Evolutionary conservation across 805 yeast genomes (phyloP), one percentile per base, ranked within the genome.

Genomic region (Lipomyces mesembrius): DNA sequence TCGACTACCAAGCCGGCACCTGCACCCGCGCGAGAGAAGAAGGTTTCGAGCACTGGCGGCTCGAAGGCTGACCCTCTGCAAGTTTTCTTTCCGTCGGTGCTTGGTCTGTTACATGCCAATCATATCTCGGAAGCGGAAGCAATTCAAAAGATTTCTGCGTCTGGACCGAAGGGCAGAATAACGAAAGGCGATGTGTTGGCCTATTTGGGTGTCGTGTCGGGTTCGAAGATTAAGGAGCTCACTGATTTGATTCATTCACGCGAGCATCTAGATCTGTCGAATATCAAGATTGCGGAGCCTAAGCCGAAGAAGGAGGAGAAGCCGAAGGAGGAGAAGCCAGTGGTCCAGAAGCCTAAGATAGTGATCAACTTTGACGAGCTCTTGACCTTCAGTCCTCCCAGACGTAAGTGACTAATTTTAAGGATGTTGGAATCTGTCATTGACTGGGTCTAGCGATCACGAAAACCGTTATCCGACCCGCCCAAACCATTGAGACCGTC

Each of bases 121-220:
- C 77, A 83, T 62, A 87, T 94, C 65, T 84, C 94, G 1, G 79
- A 77, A 64, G 88, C 84, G 54, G 94, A 89, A 32, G 97, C 97
- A 1, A 68, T 90, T 25, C 74, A 80, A 8, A 86, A 88, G 70
- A 91, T 94, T 73, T 81, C 85, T 53, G 96, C 97, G 7, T 83
- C 96, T 0, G 99, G 98, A 25, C 96, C 96, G 35, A 84, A 87
- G 64, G 98, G 98, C 9, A 84, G 97, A 74, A 77, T 94, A 53
- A 82, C 94, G 70, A 91, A 90, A 79, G 98, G 98, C 70, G 99
- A 94, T 77, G 94, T 93, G 0, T 82, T 93, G 71, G 95, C 96
- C 0, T 87, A 85, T 75, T 75, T 93, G 61, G 98, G 98, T 35
- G 78, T 84, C 68, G 89, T 93, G 62, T 78, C 91, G 11, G 73